These are phyloP conservation scores for Saraca asoca DNA, from an alignment of 331 rosid genomes.

Conservation along the genomic window DNA sequence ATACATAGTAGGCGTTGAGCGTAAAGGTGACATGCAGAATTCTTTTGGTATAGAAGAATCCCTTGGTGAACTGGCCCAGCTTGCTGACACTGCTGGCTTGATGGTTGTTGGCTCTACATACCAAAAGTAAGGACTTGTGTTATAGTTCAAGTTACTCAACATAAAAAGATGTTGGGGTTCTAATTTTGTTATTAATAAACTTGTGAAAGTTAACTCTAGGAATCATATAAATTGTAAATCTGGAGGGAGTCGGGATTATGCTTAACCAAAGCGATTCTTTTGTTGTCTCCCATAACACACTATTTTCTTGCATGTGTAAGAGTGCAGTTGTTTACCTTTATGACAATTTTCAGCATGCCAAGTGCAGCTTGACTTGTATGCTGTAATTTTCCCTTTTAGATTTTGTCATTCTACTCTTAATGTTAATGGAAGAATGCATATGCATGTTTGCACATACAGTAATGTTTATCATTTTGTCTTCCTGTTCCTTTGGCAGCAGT, in stretches of 20 bases:
- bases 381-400: neutral
- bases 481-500: neutral
- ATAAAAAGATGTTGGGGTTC: neutral
- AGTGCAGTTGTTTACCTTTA: neutral
- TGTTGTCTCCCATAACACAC: neutral
- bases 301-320: neutral
- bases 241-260: neutral
- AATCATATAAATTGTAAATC: neutral
- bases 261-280: slow-evolving; percentile 18
- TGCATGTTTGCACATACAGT: neutral
- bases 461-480: neutral
- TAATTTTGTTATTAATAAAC: neutral
- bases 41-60: slow-evolving; percentile 74
- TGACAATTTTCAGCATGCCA: neutral
- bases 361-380: neutral
- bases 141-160: slow-evolving; percentile 18
- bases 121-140: slow-evolving; percentile 58
- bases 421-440: slow-evolving; percentile 6
- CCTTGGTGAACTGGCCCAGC: slow-evolving; percentile 70
- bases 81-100: slow-evolving; percentile 95
- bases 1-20: slow-evolving; percentile 81
- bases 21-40: slow-evolving; percentile 56
- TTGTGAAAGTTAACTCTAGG: neutral
- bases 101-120: slow-evolving; percentile 78
- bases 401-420: slow-evolving; percentile 7